Evolutionary conservation across 2,329 filamentous ascomycete species (phyloP), one percentile per base, ranked within the genome.

Genomic region (Penicillium hesseltinei): DNA sequence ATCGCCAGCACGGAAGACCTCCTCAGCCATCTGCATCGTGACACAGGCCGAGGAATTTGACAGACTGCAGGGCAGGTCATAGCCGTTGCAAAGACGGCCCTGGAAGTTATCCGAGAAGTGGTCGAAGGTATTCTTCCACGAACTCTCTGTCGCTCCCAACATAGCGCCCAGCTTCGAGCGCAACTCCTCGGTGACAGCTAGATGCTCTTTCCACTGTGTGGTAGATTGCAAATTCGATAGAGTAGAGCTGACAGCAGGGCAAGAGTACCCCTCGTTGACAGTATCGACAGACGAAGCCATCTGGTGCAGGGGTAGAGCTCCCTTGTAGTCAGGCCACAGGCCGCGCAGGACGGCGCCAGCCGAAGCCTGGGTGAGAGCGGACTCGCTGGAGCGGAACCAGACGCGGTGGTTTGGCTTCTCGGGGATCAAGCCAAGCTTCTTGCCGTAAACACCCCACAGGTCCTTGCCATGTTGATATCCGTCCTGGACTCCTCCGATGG

Each of bases 51-150:
- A 66, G 0, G 56, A 54, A 46, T 75, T 66, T 0, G 56, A 56
- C 1, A 70, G 5, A 40, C 65, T 65, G 55, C 74, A 76, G 0
- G 74, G 74, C 0, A 76, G 63, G 0, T 65, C 45, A 40, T 77
- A 77, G 5, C 74, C 74, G 49, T 77, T 76, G 50, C 74, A 76
- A 5, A 76, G 65, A 2, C 74, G 71, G 3, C 63, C 74, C 53
- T 77, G 74, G 63, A 77, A 77, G 31, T 76, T 75, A 55, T 77
- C 74, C 0, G 71, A 66, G 52, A 76, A 75, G 57, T 76, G 73
- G 40, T 76, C 74, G 39, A 75, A 75, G 0, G 69, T 75, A 2
- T 42, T 55, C 52, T 68, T 66, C 74, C 74, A 77, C 8, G 63
- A 62, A 35, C 61, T 63, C 0, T 56, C 59, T 3, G 60, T 62